Evolutionary conservation across 371 early-diverging fungal genomes (phyloP), one percentile per base, ranked within the genome.

Genomic region (Mucor racemosus): DNA sequence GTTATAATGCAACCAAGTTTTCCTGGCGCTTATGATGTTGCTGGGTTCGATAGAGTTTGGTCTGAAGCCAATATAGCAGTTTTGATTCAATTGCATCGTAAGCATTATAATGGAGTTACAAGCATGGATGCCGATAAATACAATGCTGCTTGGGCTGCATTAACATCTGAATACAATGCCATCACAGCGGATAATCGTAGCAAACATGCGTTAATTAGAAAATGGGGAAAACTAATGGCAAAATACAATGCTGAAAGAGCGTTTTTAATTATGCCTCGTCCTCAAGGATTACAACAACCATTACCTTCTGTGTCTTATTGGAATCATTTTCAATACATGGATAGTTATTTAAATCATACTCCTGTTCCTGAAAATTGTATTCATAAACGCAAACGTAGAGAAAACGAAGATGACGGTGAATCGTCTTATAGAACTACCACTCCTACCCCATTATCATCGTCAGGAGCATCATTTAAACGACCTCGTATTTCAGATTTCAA

Each of bases 271-370:
- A 26, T 57, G 31, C 46, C 41, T 11, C 65, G 56, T 10, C 44
- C 42, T 5, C 19, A 34, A 10, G 36, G 35, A 38, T 7, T 36
- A 31, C 17, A 40, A 7, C 58, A 58, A 31, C 58, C 58, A 1
- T n/a, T 65, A 8, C 65, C 58, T 10, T 5, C 48, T 5, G 58
- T 58, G 0, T 58, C 58, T n/a, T 65, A 65, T 15, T 65, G 65
- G 65, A 65, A 58, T 15, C 65, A 65, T 13, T 65, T 65, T 39
- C 65, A 58, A 48, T 65, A 65, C 46, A 58, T 65, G 65, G 58
- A 65, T 39, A 38, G 58, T 8, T 65, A 65, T 8, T 38, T 65
- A 15, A 36, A 38, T 8, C 65, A 65, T 48, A 26, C 40, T n/a
- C 58, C 65, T 33, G 35, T 65, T 14, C 58, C 58, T 34, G 65